Evolutionary conservation across 495 filamentous ascomycete species (phyloP), one percentile per base, ranked within the genome.

Genomic region (Entonaema liquescens): DNA sequence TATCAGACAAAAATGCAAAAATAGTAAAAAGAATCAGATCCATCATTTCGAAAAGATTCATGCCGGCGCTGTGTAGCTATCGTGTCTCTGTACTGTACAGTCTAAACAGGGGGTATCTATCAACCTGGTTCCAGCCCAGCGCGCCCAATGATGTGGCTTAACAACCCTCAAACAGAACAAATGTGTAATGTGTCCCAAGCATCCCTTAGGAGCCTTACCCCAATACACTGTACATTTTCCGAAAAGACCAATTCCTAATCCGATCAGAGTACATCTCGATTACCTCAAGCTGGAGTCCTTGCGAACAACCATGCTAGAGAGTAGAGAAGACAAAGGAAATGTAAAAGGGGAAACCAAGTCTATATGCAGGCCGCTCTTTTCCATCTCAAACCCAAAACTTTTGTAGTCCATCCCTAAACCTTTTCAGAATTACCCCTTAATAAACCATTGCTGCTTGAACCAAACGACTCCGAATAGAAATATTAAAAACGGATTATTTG

Each of bases 61-160:
- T 72, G 60, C 69, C 59, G 68, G 77, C 70, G 79, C 79, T 79
- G 79, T 78, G 81, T 75, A 81, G 81, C 81, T 75, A 78, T 78
- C 75, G 65, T 79, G 72, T 77, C 71, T 81, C 77, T 82, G 63
- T 82, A 80, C 62, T 81, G 73, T 83, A 83, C 81, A 81, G 78
- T 80, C 79, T 81, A 82, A 82, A 77, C 64, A 65, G 72, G 71
- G 74, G 80, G 80, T 81, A 81, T 83, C 79, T 81, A 81, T 78
- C 71, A 72, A 80, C 75, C 77, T 79, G 81, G 81, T 77, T 73
- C 82, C 82, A 83, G 82, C 72, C 82, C 78, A 81, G 79, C 74
- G 69, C 76, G 73, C 76, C 68, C 75, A 72, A 66, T 70, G 67
- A 68, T 63, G 64, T 68, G 73, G 73, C 71, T 75, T 53, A 74